These are phyloP conservation scores for Fusarium haematococcum DNA, from an alignment of 2,329 filamentous ascomycete genomes.

Conservation along the genomic window DNA sequence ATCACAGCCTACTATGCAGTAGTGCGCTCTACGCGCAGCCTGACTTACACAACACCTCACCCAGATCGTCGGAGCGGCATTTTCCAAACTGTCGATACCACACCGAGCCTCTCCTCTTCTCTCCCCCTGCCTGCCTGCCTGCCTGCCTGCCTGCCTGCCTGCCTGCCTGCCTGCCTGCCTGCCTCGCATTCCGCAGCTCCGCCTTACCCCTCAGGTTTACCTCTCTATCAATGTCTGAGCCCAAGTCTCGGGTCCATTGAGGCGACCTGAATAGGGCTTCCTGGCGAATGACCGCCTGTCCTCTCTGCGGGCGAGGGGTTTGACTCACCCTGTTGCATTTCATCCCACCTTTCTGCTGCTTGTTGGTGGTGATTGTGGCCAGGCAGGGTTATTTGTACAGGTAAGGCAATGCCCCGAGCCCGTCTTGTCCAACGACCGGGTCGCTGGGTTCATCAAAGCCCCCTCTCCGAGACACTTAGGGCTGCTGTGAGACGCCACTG, in stretches of 20 bases:
- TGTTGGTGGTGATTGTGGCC: neutral
- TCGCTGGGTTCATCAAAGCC: constrained; percentile 22
- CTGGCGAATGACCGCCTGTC: neutral
- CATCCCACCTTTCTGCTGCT: neutral
- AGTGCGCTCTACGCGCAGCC: neutral
- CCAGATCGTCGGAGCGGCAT: neutral
- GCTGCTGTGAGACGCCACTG: constrained; percentile 12
- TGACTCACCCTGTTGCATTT: constrained; percentile 6
- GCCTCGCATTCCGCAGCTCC: constrained; percentile 18
- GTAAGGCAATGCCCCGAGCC: neutral
- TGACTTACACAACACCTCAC: constrained; percentile 19
- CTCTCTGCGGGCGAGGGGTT: neutral
- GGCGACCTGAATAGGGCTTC: constrained; percentile 1
- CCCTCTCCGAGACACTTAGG: constrained; percentile 22
- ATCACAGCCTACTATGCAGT: neutral
- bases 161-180: neutral
- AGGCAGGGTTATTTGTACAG: neutral
- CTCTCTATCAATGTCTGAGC: constrained; percentile 14
- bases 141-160: neutral
- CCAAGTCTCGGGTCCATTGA: constrained; percentile 2
- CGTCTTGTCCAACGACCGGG: constrained; percentile 23
- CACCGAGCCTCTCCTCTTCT: neutral
- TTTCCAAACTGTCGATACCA: neutral
- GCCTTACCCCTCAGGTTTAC: neutral
- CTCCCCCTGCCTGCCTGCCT: neutral